Percentiles rank a stretch among this genome's conserved stretches.
Conservation (phyloP, 1,284 basidiomycete species). For the Pisolithus thermaeus region DNA sequence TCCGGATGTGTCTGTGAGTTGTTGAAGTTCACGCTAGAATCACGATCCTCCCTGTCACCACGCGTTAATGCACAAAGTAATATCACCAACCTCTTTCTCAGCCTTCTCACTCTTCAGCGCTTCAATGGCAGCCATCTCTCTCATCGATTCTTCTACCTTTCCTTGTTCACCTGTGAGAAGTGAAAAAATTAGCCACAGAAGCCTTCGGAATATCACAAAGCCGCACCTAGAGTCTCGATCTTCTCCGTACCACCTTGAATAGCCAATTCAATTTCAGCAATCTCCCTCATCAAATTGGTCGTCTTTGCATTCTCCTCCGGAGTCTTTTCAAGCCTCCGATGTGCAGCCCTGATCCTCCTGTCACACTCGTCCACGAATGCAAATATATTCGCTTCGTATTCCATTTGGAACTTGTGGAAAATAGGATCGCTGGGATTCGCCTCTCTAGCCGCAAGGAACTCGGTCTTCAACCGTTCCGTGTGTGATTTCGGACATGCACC, state of each 20-base stretch:
- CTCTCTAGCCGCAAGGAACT: conserved; percentile 78
- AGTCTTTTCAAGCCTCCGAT: conserved; percentile 95
- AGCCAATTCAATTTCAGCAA: conserved; percentile 97
- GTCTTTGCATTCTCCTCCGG: conserved; percentile 99
- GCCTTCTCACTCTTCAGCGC: conserved; percentile 94
- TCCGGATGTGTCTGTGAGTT: conserved; percentile 96
- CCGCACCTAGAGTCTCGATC: conserved; percentile 86
- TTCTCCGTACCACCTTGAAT: conserved; percentile 98
- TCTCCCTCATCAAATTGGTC: conserved; percentile 98
- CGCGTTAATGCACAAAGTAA: conserved; percentile 6
- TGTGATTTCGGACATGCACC: conserved; percentile 98
- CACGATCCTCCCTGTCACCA: conserved; percentile 2
- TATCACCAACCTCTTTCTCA: conserved; percentile 79
- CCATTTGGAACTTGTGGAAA: conserved; percentile 82
- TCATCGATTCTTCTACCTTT: conserved; percentile 97
- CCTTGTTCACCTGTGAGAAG: conserved; percentile 78
- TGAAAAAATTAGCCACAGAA: neutral
- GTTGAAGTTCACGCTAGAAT: conserved; percentile 83
- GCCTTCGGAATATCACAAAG: conserved; percentile 12
- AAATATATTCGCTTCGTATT: conserved; percentile 95
- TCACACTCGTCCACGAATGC: conserved; percentile 98
- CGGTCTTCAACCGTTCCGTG: conserved; percentile 89
- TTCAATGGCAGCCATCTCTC: conserved; percentile 95
- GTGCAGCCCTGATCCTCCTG: conserved; percentile 89
- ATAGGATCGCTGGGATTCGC: conserved; percentile 72